Base-by-base conservation (phyloP, 129 eudicot genomes). In the Flaveria bidentis region DNA sequence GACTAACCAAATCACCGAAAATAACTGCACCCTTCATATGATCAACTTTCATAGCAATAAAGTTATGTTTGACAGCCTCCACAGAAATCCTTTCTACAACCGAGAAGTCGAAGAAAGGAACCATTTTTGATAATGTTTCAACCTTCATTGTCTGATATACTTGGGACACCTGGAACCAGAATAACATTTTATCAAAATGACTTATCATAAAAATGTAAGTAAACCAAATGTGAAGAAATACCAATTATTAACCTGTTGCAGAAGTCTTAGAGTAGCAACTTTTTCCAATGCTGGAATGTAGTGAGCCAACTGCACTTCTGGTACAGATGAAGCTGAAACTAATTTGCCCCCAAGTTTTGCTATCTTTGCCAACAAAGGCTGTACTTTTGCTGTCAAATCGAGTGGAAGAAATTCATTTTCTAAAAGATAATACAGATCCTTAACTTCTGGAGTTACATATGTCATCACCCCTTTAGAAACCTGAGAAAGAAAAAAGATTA, bases 381-480 rank as follows among this genome's bases (percentile, higher is more conserved):
- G 91, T 8, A 88, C 88, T 64, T 84, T 92, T 36, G 85, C 64
- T 12, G 91, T 80, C 58, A 92, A 78, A 72, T 87, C 93, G 65
- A 92, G 57, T 64, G 93, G 93, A 42, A 81, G 76, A 83, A 89
- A 89, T 53, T 92, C 97, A 67, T 87, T 80, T 76, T 92, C 97
- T 83, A 92, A 52, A 66, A 89, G 84, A 77, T 84, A 77, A 76
- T 84, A 92, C 3, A 92, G 84, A 82, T 92, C 97, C 77, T 89
- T 92, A 17, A 92, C 96, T 87, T 92, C 97, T n/a, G 69, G 96
- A 30, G 90, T 86, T 61, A 86, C 97, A 82, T 90, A 92, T 41
- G 86, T 85, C 93, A 89, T 84, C 13, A 92, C 93, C 73, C 96
- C 97, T 86, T 87, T 92, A 20, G 93, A 84, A 28, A 84, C 89